Evolutionary conservation across 2,329 filamentous ascomycete species (phyloP).

Genomic region (Fusarium paranaense): DNA sequence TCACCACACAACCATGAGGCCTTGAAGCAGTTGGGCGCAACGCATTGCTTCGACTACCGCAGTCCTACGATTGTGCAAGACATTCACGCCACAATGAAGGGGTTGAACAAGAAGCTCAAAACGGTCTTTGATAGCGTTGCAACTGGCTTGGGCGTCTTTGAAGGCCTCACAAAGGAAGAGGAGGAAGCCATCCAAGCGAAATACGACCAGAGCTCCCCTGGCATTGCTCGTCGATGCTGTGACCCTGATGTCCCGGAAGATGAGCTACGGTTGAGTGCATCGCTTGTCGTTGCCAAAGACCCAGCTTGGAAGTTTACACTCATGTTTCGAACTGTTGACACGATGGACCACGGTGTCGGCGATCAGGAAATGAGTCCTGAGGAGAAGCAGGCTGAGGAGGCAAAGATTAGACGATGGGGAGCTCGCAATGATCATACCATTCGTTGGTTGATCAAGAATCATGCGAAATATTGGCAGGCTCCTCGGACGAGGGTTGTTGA

Average conservation of each 20-base stretch:
- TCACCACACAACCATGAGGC: constrained; percentile 47
- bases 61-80: not conserved
- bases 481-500: not conserved
- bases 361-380: not conserved
- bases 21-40: constrained; percentile 48
- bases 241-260: not conserved
- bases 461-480: not conserved
- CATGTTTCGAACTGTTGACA: not conserved
- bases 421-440: not conserved
- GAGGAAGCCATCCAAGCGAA: not conserved
- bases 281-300: not conserved
- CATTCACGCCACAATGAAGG: not conserved
- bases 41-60: constrained; percentile 50
- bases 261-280: not conserved
- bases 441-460: constrained; percentile 1
- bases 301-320: not conserved
- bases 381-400: not conserved
- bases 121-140: constrained; percentile 4
- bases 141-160: not conserved
- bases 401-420: not conserved
- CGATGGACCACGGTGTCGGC: not conserved
- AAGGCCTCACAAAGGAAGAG: not conserved
- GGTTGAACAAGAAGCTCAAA: not conserved
- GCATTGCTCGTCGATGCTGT: not conserved
- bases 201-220: not conserved